Conservation (phyloP, 208 protist genomes). For the Leishmania major region DNA sequence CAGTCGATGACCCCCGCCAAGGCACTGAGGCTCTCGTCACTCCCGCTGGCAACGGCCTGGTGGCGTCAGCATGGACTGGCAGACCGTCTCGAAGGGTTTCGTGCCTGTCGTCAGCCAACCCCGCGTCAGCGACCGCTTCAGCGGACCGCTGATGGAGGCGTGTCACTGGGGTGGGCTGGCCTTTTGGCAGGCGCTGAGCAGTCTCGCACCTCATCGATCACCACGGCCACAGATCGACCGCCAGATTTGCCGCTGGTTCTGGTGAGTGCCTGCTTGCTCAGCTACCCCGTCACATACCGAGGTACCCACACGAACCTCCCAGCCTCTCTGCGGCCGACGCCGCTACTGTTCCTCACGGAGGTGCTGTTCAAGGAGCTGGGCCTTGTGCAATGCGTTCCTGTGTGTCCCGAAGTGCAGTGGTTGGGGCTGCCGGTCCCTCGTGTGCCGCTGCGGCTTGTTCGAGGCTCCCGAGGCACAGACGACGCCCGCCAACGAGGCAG, state of each 20-base stretch:
- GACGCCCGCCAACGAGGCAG: not conserved
- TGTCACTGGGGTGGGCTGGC: not conserved
- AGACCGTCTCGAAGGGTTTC: slow-evolving; percentile 12
- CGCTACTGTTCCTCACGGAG: slow-evolving; percentile 49
- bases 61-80: slow-evolving; percentile 22
- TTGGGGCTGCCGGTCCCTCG: slow-evolving; percentile 65
- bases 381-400: slow-evolving; percentile 47
- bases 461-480: not conserved
- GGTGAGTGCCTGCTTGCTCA: slow-evolving; percentile 74
- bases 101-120: slow-evolving; percentile 27
- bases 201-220: not conserved
- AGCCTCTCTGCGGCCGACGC: slow-evolving; percentile 11
- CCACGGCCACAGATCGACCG: not conserved
- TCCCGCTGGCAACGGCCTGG: slow-evolving; percentile 15
- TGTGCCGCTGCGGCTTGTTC: slow-evolving; percentile 48
- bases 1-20: not conserved
- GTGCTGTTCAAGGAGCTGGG: slow-evolving; percentile 37
- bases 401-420: slow-evolving; percentile 83
- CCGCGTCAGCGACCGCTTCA: not conserved
- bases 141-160: not conserved
- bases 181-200: not conserved
- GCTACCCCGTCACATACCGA: slow-evolving; percentile 60
- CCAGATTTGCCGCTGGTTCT: slow-evolving; percentile 45
- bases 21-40: not conserved
- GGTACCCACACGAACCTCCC: slow-evolving; percentile 12